Evolutionary conservation across 139 green algal species (phyloP).

Genomic region (Chlamydomonas schloesseri): DNA sequence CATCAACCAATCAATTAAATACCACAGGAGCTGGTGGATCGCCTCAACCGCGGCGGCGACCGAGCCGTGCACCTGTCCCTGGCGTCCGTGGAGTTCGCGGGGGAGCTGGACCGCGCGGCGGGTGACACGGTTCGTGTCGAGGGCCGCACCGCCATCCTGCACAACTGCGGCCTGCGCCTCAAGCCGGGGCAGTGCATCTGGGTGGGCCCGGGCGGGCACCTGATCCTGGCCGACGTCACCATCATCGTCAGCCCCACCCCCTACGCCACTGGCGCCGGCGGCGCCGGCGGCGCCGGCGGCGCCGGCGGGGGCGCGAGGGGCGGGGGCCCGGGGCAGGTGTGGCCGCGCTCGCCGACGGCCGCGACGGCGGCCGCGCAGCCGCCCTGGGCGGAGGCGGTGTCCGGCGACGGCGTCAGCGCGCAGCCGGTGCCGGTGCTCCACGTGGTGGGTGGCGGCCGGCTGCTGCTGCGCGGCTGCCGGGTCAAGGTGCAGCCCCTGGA

Average conservation of each 20-base stretch:
- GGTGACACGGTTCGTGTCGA: conserved; percentile 7
- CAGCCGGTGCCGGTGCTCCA: conserved; percentile 1
- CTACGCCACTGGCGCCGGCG: not conserved
- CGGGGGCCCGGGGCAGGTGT: too few species aligned
- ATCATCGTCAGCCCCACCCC: not conserved
- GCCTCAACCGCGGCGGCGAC: not conserved
- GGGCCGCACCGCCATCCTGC: conserved; percentile 21
- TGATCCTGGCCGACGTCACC: conserved; percentile 32
- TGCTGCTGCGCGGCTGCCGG: conserved; percentile 21
- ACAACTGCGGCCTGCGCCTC: conserved; percentile 17
- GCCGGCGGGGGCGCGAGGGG: not conserved
- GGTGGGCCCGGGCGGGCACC: not conserved
- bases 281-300: not conserved
- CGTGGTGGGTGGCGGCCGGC: not conserved
- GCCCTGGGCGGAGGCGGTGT: not conserved
- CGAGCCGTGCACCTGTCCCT: conserved; percentile 19
- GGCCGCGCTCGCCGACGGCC: not conserved
- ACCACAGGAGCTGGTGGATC: conserved; percentile 14
- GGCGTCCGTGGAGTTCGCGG: conserved; percentile 9
- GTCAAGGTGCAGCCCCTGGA: not conserved
- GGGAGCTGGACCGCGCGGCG: not conserved
- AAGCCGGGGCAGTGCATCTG: conserved; percentile 9
- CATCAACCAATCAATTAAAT: too few species aligned
- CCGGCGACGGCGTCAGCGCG: not conserved
- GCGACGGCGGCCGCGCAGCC: not conserved